Conservation (phyloP, 2,329 filamentous ascomycete genomes). For the Nothophaeocryptopus gaeumannii region DNA sequence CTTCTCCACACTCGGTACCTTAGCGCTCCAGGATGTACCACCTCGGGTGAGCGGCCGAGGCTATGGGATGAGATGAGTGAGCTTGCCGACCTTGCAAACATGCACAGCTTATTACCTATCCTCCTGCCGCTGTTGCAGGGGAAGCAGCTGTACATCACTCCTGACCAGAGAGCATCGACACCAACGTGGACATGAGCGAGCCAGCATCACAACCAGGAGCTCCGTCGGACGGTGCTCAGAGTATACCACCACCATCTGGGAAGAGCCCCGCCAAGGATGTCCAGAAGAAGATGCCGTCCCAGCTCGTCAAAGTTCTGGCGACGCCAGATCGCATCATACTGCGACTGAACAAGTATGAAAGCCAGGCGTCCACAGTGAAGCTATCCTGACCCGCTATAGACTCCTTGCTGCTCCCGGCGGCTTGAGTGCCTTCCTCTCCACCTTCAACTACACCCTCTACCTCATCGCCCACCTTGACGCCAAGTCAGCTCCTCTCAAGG, state of each 20-base stretch:
- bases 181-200: slow-evolving; percentile 35
- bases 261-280: slow-evolving; percentile 32
- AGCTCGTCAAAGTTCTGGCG: slow-evolving; percentile 30
- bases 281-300: slow-evolving; percentile 28
- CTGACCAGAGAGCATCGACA: no score
- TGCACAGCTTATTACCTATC: no score
- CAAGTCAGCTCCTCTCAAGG: slow-evolving; percentile 36
- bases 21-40: background rate
- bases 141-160: no score
- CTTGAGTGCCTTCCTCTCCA: slow-evolving; percentile 45
- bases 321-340: slow-evolving; percentile 41
- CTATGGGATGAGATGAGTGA: slow-evolving; percentile 1
- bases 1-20: no score
- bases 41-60: slow-evolving; percentile 16
- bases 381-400: slow-evolving; percentile 28
- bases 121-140: no score
- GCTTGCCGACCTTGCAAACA: background rate
- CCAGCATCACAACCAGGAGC: slow-evolving; percentile 37
- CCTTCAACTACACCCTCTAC: slow-evolving; percentile 48
- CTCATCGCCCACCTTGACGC: slow-evolving; percentile 44
- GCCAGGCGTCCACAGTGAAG: background rate
- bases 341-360: slow-evolving; percentile 45
- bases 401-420: slow-evolving; percentile 45
- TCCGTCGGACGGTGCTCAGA: slow-evolving; percentile 34
- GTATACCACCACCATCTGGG: slow-evolving; percentile 31